phyloP scores from a whole-genome alignment of 208 protist genomes.

The Porcisia deanei region DNA sequence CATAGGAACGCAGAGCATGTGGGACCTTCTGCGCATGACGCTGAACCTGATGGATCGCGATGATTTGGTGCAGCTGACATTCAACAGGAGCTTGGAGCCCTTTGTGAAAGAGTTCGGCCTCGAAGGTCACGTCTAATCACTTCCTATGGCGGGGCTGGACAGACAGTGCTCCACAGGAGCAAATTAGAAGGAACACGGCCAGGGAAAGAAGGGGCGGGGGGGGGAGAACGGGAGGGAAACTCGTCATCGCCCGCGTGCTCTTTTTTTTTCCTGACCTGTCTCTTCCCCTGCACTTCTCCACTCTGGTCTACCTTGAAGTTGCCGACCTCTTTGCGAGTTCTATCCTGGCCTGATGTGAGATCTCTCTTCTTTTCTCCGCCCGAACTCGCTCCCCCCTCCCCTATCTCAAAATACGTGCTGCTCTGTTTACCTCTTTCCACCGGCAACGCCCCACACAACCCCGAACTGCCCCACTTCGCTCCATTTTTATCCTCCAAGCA shows the following conservation, averaged over 20 bases:
- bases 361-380: background rate
- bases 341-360: background rate
- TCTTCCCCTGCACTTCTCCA: background rate
- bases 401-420: background rate
- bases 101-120: conserved; percentile 82
- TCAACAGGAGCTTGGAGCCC: conserved; percentile 53
- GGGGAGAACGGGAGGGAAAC: background rate
- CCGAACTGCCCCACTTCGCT: background rate
- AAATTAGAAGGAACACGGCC: background rate
- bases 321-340: background rate
- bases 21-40: conserved; percentile 86
- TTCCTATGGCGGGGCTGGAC: background rate
- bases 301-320: background rate
- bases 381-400: background rate
- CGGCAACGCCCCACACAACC: background rate
- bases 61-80: conserved; percentile 80
- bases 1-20: conserved; percentile 67
- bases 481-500: too few species aligned
- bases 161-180: background rate
- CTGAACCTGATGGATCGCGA: conserved; percentile 83
- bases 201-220: background rate
- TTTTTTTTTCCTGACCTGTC: background rate
- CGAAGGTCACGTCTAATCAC: conserved; percentile 59
- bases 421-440: background rate
- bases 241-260: background rate